A percentile compares a stretch with the other conserved stretches of the same genome.
Evolutionary conservation across 2,329 filamentous ascomycete genomes (phyloP).

Genomic region (Claviceps digitariae): DNA sequence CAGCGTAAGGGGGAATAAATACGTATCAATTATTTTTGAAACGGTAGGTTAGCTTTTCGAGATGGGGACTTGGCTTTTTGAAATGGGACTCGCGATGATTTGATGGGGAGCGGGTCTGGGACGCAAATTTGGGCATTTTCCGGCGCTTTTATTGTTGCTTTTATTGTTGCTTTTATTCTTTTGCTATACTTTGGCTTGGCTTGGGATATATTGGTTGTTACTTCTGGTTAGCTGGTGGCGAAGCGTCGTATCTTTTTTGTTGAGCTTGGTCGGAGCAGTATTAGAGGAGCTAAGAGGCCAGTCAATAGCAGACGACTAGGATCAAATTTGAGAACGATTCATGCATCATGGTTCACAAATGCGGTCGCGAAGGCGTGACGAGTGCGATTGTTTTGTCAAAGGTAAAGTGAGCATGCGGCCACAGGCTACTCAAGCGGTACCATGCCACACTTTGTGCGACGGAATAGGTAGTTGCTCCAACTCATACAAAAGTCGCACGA

Average conservation of each 20-base stretch:
- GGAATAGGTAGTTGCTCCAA: not conserved
- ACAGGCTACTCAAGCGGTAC: too few relatives aligned
- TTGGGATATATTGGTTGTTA: not conserved
- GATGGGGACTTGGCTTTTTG: not conserved
- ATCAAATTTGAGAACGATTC: not conserved
- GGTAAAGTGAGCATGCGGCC: too few relatives aligned
- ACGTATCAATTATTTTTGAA: not conserved
- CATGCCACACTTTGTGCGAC: too few relatives aligned
- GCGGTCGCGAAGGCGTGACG: not conserved
- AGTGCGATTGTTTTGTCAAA: too few relatives aligned
- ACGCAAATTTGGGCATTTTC: not conserved
- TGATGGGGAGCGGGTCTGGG: too few relatives aligned
- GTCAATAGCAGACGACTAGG: not conserved
- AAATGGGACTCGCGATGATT: not conserved
- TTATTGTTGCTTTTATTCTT: not conserved
- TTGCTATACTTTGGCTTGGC: not conserved
- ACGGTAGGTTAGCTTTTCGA: not conserved
- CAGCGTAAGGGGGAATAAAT: conserved; percentile 1
- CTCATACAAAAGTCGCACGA: not conserved
- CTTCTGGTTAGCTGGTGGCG: not conserved
- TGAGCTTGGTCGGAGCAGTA: not conserved
- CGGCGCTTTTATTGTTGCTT: not conserved
- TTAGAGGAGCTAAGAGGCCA: not conserved
- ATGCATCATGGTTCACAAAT: not conserved
- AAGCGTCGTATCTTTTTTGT: not conserved